Conservation (phyloP, 106 monocot species). For the Allium sativum region DNA sequence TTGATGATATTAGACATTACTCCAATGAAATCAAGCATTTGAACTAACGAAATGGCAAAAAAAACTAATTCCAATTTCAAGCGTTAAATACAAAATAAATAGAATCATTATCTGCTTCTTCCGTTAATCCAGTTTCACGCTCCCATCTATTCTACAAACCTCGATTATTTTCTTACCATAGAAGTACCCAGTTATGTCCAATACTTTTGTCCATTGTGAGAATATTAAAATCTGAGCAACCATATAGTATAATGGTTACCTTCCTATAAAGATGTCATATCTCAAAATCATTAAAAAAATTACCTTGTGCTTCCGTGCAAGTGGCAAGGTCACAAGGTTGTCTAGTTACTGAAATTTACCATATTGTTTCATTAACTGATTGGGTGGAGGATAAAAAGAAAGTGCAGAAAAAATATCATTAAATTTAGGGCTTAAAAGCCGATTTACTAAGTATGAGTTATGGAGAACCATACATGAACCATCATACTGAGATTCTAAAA, state of each 20-base stretch:
- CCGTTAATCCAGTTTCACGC: conserved; percentile 66
- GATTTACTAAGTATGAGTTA: too few species aligned
- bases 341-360: conserved; percentile 82
- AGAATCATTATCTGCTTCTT: conserved; percentile 41
- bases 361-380: conserved; percentile 62
- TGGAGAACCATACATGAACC: conserved; percentile 33
- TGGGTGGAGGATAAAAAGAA: conserved; percentile 61
- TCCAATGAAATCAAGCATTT: too few species aligned
- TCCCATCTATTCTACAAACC: conserved; percentile 82
- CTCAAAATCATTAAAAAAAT: not conserved
- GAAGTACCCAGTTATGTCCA: conserved; percentile 76
- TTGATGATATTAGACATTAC: too few species aligned
- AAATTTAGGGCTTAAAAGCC: not conserved
- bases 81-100: too few species aligned
- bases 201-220: conserved; percentile 86
- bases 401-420: not conserved
- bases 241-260: not conserved
- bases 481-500: conserved; percentile 59
- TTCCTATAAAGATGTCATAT: too few species aligned
- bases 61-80: too few species aligned
- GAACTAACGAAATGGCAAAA: too few species aligned
- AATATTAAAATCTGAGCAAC: conserved; percentile 71
- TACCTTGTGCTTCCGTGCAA: conserved; percentile 82
- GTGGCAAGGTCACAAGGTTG: conserved; percentile 48
- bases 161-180: conserved; percentile 52